Conservation (phyloP, 768 basidiomycete species). For the Mrakia gelida region DNA sequence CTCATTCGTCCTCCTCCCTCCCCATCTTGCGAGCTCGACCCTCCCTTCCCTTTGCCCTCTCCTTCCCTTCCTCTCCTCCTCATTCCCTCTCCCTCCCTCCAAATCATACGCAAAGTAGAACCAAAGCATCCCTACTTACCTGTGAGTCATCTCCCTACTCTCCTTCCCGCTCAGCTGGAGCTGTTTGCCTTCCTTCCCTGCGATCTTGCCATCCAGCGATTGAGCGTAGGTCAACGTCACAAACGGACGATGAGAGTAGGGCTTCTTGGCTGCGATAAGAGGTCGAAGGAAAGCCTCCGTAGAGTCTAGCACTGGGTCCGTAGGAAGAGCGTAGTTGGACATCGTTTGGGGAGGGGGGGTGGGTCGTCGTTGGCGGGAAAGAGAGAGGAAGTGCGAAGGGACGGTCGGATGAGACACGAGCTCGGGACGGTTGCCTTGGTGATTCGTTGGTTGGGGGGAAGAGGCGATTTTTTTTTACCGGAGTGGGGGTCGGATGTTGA, state of each 20-base stretch:
- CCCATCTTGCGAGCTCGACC: background rate
- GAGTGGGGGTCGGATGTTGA: no score
- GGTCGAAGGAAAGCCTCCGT: conserved; percentile 23
- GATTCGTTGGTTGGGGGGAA: no score
- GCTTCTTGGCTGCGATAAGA: conserved; percentile 22
- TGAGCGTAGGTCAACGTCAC: conserved; percentile 51
- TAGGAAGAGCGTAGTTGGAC: background rate
- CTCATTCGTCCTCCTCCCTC: background rate
- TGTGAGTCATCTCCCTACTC: conserved; percentile 91
- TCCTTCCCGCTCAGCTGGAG: conserved; percentile 77
- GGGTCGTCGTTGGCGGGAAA: background rate
- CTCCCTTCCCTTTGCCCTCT: background rate
- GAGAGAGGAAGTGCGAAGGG: background rate
- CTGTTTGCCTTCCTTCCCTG: conserved; percentile 66
- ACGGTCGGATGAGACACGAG: no score
- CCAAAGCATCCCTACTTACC: conserved; percentile 50
- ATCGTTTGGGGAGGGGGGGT: background rate
- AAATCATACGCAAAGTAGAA: background rate
- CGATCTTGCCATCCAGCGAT: conserved; percentile 70
- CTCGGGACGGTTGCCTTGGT: no score
- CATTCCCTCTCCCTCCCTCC: background rate
- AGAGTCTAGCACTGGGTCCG: background rate
- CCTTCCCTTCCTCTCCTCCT: background rate
- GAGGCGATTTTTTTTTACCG: no score
- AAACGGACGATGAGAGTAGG: conserved; percentile 36